Evolutionary conservation across 345 rosid species (phyloP), one percentile per base, ranked within the genome.

Genomic region (Citrus hindsii): DNA sequence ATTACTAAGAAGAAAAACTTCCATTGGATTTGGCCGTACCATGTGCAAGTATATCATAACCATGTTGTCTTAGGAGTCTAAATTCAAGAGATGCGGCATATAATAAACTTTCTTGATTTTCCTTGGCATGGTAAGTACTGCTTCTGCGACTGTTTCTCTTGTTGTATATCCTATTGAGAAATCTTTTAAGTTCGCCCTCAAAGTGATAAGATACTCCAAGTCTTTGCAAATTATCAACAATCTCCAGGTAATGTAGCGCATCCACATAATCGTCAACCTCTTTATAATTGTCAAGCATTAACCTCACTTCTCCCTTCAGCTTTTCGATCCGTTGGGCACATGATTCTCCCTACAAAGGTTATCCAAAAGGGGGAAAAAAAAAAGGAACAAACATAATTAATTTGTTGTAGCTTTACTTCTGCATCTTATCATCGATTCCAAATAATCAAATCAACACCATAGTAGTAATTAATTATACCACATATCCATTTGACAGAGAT

Each of bases 181-280:
- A 75, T 9, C 58, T 59, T 69, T 80, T 40, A 10, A 78, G 81
- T 65, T 79, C 84, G 24, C 42, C 51, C 48, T 76, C 76, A 46
- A 77, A 86, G 70, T 81, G 85, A 72, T 83, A 83, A 28, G 85
- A 81, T 8, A 86, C 37, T 55, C 88, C 88, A 21, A 85, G 85
- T 68, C 85, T 83, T 62, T 83, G 78, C 63, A 86, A 60, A n/a
- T 55, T 30, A 60, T 84, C 85, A 7, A 86, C 40, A 10, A 86
- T 71, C 77, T 82, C 85, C 28, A 86, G 82, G 55, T 77, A 75
- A 46, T 71, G 59, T 21, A 77, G 53, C 59, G 75, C 33, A 35
- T 61, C 60, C 8, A 0, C 19, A 21, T 46, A 46, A 46, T 46
- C 51, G 51, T 64, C 67, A 35, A 30, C 2, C 28, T 16, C 66